phyloP scores from a whole-genome alignment of 805 yeast species.

The Ogataea allantospora region DNA sequence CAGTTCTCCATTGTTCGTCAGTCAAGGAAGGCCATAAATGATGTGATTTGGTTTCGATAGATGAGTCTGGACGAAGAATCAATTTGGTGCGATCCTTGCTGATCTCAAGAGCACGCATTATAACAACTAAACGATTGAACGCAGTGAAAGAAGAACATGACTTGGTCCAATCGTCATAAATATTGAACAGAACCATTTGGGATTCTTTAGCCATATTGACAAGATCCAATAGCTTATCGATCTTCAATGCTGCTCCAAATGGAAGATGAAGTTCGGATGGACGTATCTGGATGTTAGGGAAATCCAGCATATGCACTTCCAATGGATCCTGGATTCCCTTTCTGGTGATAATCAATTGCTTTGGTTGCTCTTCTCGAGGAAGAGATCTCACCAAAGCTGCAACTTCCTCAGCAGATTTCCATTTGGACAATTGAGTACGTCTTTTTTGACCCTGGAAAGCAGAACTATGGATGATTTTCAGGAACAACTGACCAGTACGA shows the following conservation, averaged over 20 bases:
- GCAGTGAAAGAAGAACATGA: constrained; percentile 88
- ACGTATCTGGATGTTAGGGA: constrained; percentile 86
- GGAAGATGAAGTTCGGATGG: constrained; percentile 90
- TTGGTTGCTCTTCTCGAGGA: constrained; percentile 93
- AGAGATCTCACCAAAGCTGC: constrained; percentile 86
- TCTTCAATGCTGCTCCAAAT: constrained; percentile 78
- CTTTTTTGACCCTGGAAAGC: constrained; percentile 98
- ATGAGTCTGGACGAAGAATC: constrained; percentile 72
- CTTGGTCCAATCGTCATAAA: constrained; percentile 93
- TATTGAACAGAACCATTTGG: constrained; percentile 84
- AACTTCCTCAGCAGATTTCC: constrained; percentile 98
- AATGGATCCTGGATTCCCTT: constrained; percentile 91
- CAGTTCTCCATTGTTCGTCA: constrained; percentile 88
- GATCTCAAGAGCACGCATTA: constrained; percentile 80
- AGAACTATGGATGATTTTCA: constrained; percentile 88
- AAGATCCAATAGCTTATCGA: constrained; percentile 74
- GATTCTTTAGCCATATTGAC: constrained; percentile 89
- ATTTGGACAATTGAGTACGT: constrained; percentile 87
- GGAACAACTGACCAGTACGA: constrained; percentile 81
- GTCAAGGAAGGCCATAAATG: constrained; percentile 92
- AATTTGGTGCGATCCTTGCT: constrained; percentile 73
- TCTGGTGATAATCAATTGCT: constrained; percentile 84
- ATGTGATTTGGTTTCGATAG: constrained; percentile 66
- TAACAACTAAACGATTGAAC: constrained; percentile 78
- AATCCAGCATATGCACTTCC: constrained; percentile 95